Evolutionary conservation across 2,329 filamentous ascomycete species (phyloP).

Genomic region (Penicillium rolfsii): DNA sequence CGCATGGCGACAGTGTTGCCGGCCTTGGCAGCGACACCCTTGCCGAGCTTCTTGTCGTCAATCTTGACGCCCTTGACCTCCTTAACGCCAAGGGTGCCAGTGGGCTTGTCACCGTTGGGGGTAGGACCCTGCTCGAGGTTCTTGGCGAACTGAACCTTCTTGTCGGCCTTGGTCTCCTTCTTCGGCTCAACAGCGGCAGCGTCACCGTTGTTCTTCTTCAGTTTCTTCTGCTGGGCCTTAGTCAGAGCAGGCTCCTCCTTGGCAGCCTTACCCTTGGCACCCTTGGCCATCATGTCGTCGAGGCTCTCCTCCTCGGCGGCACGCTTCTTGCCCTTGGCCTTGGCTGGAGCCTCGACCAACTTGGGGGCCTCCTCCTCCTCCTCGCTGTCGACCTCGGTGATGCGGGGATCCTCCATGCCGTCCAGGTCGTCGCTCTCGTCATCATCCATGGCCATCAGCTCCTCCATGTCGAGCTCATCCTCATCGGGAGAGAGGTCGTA

Average conservation of each 20-base stretch:
- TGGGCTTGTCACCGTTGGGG: conserved; percentile 62
- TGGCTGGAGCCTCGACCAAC: conserved; percentile 48
- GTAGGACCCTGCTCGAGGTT: conserved; percentile 97
- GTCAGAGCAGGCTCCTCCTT: conserved; percentile 72
- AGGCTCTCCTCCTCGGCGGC: conserved; percentile 74
- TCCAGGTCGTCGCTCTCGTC: conserved; percentile 78
- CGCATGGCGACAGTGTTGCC: conserved; percentile 91
- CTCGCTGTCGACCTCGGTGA: conserved; percentile 81
- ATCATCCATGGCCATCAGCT: conserved; percentile 53
- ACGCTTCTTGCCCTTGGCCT: conserved; percentile 80
- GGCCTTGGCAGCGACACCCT: conserved; percentile 82
- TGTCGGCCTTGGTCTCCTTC: conserved; percentile 65
- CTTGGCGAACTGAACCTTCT: conserved; percentile 99
- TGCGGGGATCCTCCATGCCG: conserved; percentile 74
- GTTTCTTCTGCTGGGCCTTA: conserved; percentile 98
- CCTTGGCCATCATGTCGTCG: conserved; percentile 83
- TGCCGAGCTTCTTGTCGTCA: conserved; percentile 92
- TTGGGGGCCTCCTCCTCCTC: conserved; percentile 72
- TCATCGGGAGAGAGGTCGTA: conserved; percentile 82
- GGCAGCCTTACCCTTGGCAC: conserved; percentile 55
- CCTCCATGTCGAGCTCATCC: conserved; percentile 69
- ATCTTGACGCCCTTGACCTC: conserved; percentile 85
- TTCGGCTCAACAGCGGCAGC: conserved; percentile 66
- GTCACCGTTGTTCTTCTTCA: conserved; percentile 98
- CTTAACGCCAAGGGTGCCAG: conserved; percentile 69